Base-by-base conservation (phyloP, 768 basidiomycete genomes). In the Tubosaeta brunneosetosa region DNA sequence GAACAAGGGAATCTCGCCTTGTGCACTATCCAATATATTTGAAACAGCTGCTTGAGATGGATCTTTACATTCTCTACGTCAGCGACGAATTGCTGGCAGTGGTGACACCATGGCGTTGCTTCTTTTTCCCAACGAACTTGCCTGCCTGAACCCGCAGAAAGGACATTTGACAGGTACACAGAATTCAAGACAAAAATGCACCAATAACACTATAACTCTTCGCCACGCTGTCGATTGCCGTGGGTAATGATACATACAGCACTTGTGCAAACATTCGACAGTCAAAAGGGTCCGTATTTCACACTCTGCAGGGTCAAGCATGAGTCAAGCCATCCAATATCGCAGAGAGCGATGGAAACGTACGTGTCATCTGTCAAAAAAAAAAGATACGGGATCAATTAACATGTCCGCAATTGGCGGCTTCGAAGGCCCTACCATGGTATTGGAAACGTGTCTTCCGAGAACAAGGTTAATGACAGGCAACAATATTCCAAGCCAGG, bases 361-460 rank as follows among this genome's bases (percentile, higher is more conserved):
- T 70, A 84, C 83, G 79, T 79, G 65, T 84, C 83, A 69, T 85
- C 83, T 85, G 14, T 34, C 44, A 27, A 48, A 13, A 43, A 36
- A 52, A 22, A 55, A 54, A 12, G 32, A 51, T 16, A 49, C n/a
- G 16, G 34, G 40, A 50, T 71, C 49, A 66, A 57, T 45, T 44
- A 49, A 48, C 14, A 50, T 27, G 17, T 14, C 47, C 12, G 41
- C 12, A 19, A 47, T 27, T 34, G 32, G 32, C 44, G 51, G 19
- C 31, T 38, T 41, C 17, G 22, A 31, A 40, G 6, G 17, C 55
- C 79, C 65, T 71, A 88, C 88, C 88, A 59, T 91, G 84, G 66
- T 90, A 91, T 64, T 85, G 82, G 73, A 89, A 91, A 44, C 78
- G 80, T 19, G 89, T 90, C 88, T 91, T 55, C 29, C 49, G 47